These are phyloP conservation scores for Ophiostoma himal-ulmi DNA, from an alignment of 2,329 filamentous ascomycete species.

Conservation along the genomic window DNA sequence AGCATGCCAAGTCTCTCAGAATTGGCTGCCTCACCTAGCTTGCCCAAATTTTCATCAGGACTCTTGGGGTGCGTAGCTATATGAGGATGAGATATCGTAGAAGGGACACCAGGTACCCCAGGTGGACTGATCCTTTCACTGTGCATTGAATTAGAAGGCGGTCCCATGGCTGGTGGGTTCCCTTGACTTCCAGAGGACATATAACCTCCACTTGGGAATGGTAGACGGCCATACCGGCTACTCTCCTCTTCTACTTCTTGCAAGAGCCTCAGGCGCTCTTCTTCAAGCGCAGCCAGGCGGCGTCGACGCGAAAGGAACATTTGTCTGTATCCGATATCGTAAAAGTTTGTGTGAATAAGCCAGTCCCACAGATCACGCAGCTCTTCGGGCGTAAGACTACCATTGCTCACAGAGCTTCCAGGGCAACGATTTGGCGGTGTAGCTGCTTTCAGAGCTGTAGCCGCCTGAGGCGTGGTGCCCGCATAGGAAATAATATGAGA, in stretches of 20 bases:
- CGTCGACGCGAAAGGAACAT: constrained; percentile 11
- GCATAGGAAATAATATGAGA: too few species aligned
- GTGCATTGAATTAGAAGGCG: neutral
- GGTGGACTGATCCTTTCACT: neutral
- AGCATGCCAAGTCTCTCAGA: neutral
- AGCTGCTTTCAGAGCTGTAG: neutral
- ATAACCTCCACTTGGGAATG: neutral
- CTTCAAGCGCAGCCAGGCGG: constrained; percentile 11
- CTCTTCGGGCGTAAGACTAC: neutral
- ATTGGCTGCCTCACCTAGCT: neutral
- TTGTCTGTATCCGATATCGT: constrained; percentile 2
- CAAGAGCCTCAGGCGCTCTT: constrained; percentile 10
- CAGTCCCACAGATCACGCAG: constrained; percentile 2
- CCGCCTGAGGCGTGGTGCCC: neutral
- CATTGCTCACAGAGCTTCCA: neutral
- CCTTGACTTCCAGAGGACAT: neutral
- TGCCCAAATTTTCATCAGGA: neutral
- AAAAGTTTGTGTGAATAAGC: constrained; percentile 16
- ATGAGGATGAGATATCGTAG: neutral
- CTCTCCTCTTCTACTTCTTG: constrained; percentile 11
- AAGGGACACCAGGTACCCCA: neutral
- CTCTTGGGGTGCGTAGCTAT: neutral
- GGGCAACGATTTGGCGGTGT: neutral
- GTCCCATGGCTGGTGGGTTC: neutral
- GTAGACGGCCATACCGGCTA: neutral